Percentiles rank a stretch among this genome's conserved stretches.
Evolutionary conservation across 164 flowering plant species (phyloP).

Genomic region (Cinnamomum chago): DNA sequence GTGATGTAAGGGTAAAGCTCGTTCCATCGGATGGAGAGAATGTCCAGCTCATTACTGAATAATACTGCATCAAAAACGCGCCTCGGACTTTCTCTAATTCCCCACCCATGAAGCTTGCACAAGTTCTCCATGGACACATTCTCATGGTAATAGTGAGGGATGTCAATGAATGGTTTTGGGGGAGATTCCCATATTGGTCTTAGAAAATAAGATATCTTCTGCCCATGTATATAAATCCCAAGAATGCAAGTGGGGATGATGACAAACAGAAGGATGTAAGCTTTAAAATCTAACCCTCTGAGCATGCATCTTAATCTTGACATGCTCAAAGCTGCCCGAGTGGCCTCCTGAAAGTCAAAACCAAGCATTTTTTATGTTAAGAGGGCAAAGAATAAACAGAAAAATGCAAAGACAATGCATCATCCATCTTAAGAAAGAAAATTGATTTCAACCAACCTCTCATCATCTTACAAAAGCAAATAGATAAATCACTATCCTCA

Average conservation of each 20-base stretch:
- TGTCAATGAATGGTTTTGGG: conserved; percentile 64
- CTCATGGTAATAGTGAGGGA: conserved; percentile 81
- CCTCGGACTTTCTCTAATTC: conserved; percentile 73
- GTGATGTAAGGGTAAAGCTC: conserved; percentile 78
- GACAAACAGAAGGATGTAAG: conserved; percentile 41
- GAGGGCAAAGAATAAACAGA: not conserved
- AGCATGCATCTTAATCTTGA: conserved; percentile 62
- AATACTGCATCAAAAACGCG: conserved; percentile 86
- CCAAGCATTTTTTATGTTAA: not conserved
- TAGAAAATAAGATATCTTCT: conserved; percentile 69
- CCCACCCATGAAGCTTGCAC: conserved; percentile 92
- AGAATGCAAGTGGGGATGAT: conserved; percentile 44
- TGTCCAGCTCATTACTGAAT: conserved; percentile 79
- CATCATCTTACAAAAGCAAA: no score
- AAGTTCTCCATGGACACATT: conserved; percentile 74
- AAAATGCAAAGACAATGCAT: not conserved
- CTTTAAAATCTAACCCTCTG: conserved; percentile 59
- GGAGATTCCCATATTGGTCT: conserved; percentile 92
- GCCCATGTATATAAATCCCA: conserved; percentile 65
- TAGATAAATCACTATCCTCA: no score
- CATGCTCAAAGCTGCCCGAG: conserved; percentile 41
- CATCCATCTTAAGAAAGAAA: not conserved
- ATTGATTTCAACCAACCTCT: no score
- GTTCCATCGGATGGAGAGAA: conserved; percentile 77
- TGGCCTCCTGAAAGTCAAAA: conserved; percentile 35